These are phyloP conservation scores for Sesbania bispinosa DNA, from an alignment of 306 rosid species.

Conservation along the genomic window DNA sequence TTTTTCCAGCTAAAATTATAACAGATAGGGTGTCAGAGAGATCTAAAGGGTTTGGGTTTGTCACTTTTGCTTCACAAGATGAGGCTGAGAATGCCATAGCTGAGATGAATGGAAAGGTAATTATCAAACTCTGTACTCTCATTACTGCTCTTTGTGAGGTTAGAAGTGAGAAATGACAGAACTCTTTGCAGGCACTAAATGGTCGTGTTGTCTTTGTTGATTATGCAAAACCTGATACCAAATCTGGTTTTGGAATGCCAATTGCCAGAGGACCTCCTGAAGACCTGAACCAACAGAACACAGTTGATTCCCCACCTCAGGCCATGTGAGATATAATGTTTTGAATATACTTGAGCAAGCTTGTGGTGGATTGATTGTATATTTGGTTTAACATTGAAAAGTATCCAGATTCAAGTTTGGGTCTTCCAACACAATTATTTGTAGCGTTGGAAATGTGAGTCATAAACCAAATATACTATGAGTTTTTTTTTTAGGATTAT, in stretches of 20 bases:
- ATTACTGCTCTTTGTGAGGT: not conserved
- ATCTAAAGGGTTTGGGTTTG: constrained; percentile 92
- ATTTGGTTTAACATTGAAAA: too few species aligned
- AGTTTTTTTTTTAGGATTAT: not conserved
- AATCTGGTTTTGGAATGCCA: constrained; percentile 43
- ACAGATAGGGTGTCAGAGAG: constrained; percentile 63
- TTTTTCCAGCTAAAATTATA: constrained; percentile 70
- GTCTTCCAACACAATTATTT: too few species aligned
- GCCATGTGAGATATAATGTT: not conserved
- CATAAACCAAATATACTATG: too few species aligned
- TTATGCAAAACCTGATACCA: constrained; percentile 62
- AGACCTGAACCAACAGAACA: constrained; percentile 13
- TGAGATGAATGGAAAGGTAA: constrained; percentile 85
- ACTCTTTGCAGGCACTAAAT: constrained; percentile 57
- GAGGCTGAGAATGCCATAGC: constrained; percentile 74
- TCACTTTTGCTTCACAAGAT: constrained; percentile 78
- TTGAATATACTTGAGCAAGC: not conserved
- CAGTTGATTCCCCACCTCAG: constrained; percentile 14
- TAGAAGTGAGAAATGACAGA: constrained; percentile 17
- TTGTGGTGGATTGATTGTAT: too few species aligned
- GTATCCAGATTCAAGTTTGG: too few species aligned
- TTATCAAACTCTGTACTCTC: not conserved
- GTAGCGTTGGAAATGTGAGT: too few species aligned
- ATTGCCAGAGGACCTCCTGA: constrained; percentile 94
- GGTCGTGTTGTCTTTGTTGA: constrained; percentile 86